Conservation (phyloP, 2,329 filamentous ascomycete species). For the Penicillium sp. region DNA sequence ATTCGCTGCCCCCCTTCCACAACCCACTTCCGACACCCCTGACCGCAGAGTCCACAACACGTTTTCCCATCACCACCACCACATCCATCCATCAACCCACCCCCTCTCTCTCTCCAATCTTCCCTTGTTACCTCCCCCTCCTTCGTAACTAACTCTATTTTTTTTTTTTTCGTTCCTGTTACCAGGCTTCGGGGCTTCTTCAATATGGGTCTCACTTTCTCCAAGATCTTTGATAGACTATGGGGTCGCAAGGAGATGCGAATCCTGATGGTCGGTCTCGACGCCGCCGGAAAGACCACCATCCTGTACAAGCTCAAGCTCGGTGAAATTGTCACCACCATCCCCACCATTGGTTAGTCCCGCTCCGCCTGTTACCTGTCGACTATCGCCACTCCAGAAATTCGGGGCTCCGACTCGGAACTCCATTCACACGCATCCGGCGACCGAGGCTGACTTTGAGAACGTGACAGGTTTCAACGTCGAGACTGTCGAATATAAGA, state of each 20-base stretch:
- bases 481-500: constrained; percentile 99
- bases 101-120: constrained; percentile 21
- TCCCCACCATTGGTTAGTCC: constrained; percentile 90
- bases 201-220: constrained; percentile 97
- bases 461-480: constrained; percentile 85
- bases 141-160: constrained; percentile 20
- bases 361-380: constrained; percentile 16
- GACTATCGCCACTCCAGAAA: neutral
- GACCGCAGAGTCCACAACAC: constrained; percentile 31
- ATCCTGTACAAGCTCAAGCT: constrained; percentile 99
- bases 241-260: constrained; percentile 99
- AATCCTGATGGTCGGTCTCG: constrained; percentile 99
- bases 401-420: neutral
- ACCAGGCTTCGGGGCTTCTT: constrained; percentile 41
- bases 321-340: constrained; percentile 96
- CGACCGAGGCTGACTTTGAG: constrained; percentile 15
- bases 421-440: neutral
- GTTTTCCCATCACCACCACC: constrained; percentile 26
- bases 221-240: constrained; percentile 93
- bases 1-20: constrained; percentile 21
- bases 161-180: constrained; percentile 9
- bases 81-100: constrained; percentile 17
- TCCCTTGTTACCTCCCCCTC: constrained; percentile 22
- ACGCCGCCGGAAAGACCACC: constrained; percentile 99
- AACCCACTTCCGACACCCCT: constrained; percentile 17